Evolutionary conservation across 495 filamentous ascomycete genomes (phyloP).

Genomic region (Trichocladium uniseriatum): DNA sequence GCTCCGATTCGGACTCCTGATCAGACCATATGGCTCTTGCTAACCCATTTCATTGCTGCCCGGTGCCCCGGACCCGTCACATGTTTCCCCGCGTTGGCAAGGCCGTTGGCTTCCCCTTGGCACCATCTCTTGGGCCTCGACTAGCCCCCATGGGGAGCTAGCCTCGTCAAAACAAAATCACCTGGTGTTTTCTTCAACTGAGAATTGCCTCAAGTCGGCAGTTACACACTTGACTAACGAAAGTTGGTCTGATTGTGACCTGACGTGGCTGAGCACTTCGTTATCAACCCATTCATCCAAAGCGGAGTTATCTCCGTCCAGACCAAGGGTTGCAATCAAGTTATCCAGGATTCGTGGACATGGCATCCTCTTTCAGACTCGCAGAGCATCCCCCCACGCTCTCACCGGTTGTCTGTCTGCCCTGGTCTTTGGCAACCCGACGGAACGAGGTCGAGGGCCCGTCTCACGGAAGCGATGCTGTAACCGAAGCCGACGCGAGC

Average conservation of each 20-base stretch:
- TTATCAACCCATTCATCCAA: neutral
- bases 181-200: neutral
- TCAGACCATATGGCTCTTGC: too few species aligned
- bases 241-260: neutral
- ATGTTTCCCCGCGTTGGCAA: too few species aligned
- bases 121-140: too few species aligned
- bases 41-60: too few species aligned
- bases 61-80: too few species aligned
- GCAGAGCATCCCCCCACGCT: neutral
- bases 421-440: too few species aligned
- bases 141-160: too few species aligned
- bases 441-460: too few species aligned
- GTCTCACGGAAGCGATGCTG: too few species aligned
- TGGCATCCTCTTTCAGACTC: too few species aligned
- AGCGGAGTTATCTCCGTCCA: neutral
- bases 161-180: neutral
- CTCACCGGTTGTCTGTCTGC: neutral
- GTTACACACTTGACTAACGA: neutral
- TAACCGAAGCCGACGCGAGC: conserved; percentile 8
- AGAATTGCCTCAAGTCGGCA: neutral
- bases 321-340: neutral
- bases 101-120: too few species aligned
- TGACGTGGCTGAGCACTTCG: neutral
- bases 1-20: too few species aligned
- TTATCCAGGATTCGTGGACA: neutral